Evolutionary conservation across 192 early-diverging fungal species (phyloP), one percentile per base, ranked within the genome.

Genomic region (Blastocladiella britannica): DNA sequence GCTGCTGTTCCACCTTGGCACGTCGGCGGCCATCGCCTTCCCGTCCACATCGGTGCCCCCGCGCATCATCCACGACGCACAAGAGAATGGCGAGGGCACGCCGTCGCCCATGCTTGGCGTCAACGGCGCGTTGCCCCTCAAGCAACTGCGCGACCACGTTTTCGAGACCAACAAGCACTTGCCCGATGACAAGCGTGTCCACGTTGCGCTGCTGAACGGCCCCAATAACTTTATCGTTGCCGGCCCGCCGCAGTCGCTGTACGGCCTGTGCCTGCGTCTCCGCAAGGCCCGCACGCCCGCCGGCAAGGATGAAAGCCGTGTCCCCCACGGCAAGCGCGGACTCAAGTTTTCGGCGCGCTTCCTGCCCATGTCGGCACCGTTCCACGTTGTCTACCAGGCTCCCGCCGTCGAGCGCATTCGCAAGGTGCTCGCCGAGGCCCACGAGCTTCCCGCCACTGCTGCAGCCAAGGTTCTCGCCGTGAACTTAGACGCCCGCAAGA

Each of bases 81-180:
- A 91, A 28, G 72, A 68, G 58, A 85, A 85, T 74, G 81, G 84
- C 59, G 92, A 96, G 67, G 92, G 90, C 54, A 83, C 82, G 26
- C 90, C 89, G 5, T 86, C 86, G 7, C 87, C 88, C 52, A 96
- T 96, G 92, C 74, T 96, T 59, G 80, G 84, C 58, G 73, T 96
- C 60, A 82, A 80, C 62, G 82, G 82, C 30, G n/a, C 12, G 15
- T 20, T 47, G 37, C 37, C 37, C 15, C 37, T 47, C 15, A 47
- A 47, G 37, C 15, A 9, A 0, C 72, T 94, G 54, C 86, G 86
- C 62, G 76, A 83, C 59, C 86, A 95, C 61, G 76, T 87, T 43
- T 79, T 91, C 37, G 78, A 82, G 18, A 89, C 90, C 68, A 91
- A 92, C 74, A 73, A 73, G 58, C 87, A 89, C 65, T 65, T 93